Conservation (phyloP, 441 rosid genomes). For the Pelargonium australe region DNA sequence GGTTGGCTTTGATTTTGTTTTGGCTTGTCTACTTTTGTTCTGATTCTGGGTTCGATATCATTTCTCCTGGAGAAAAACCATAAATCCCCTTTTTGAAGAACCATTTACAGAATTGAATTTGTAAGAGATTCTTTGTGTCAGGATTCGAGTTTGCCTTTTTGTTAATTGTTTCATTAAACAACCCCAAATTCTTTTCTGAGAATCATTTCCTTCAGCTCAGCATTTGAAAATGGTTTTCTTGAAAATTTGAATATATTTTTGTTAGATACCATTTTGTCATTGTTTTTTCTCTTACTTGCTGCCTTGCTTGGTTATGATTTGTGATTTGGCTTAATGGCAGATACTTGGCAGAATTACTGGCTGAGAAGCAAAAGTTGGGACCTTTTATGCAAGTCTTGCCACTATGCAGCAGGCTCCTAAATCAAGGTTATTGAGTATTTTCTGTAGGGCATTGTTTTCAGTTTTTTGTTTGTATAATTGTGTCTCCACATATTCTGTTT, state of each 20-base stretch:
- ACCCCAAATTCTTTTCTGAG: no score
- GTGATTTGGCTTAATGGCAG: constrained; percentile 33
- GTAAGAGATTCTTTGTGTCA: not conserved
- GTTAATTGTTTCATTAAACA: no score
- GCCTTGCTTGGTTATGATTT: constrained; percentile 2
- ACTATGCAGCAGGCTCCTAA: constrained; percentile 62
- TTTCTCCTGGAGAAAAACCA: not conserved
- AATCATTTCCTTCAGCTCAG: no score
- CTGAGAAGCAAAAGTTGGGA: constrained; percentile 77
- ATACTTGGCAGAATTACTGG: constrained; percentile 67
- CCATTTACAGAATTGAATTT: not conserved
- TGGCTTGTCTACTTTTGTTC: not conserved
- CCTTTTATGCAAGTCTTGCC: constrained; percentile 81
- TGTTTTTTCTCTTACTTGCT: not conserved
- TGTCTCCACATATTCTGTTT: not conserved
- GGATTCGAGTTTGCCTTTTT: no score
- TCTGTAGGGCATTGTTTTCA: constrained; percentile 12
- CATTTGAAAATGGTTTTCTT: no score
- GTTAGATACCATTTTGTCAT: not conserved
- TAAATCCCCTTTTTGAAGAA: not conserved
- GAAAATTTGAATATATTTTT: no score
- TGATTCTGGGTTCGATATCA: not conserved
- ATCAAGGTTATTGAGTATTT: constrained; percentile 48
- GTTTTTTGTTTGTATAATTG: not conserved
- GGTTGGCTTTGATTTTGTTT: constrained; percentile 2